Evolutionary conservation across 768 basidiomycete species (phyloP), one percentile per base, ranked within the genome.

Genomic region (Tephrocybe sp.): DNA sequence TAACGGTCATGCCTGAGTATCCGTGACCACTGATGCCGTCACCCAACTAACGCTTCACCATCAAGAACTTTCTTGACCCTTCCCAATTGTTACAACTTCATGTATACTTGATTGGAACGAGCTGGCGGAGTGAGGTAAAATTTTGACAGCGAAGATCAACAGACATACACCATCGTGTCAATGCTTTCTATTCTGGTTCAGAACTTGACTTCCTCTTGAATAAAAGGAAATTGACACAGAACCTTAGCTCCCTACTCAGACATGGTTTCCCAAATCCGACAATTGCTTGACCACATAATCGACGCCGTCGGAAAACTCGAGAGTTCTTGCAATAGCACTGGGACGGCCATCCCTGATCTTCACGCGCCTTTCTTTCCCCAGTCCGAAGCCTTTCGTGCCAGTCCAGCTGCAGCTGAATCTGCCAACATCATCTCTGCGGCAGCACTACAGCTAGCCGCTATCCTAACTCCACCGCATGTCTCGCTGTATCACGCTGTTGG

Each of bases 281-380:
- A 38, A 37, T 12, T 51, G 20, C 34, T 51, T 25, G 37, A 36
- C 24, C 42, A 44, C 42, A 51, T 51, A 4, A 44, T 25, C 12
- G 42, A 51, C 7, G 50, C 50, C 26, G 50, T 51, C 18, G 41
- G 44, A 9, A 51, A 37, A 44, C 50, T 51, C 14, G 50, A 44
- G 20, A 44, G 25, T 8, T 15, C 21, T 5, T 51, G 50, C 7
- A 34, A 38, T 7, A 45, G 10, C 3, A 51, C 50, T 21, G 43
- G 26, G 8, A n/a, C 30, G 3, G 0, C 36, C 1, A 45, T 20
- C 70, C 71, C 3, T 56, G 7, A 48, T 69, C 17, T 70, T 68
- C 48, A 67, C 66, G 4, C 54, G 45, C 17, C 40, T 8, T 41
- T 41, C 40, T 9, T 7, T 21, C 40, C 40, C 7, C 20, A 41